A percentile compares a stretch with the other conserved stretches of the same genome.
phyloP scores from a whole-genome alignment of 2,329 filamentous ascomycete species.

The Exophiala spinifera region DNA sequence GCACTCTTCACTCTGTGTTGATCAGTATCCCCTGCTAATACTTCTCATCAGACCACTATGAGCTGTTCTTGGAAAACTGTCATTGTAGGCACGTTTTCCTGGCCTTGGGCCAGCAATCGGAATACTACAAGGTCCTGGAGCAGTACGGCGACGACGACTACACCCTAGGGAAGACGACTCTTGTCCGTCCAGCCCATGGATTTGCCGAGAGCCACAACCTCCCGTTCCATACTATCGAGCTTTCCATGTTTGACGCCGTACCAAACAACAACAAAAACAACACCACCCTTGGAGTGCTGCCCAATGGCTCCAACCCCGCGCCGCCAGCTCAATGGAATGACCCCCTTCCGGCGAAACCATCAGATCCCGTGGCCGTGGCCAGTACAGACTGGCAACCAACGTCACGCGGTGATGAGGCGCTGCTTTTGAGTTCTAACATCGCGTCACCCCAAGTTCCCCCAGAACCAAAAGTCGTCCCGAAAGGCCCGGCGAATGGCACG shows the following conservation, averaged over 20 bases:
- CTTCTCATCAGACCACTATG: constrained; percentile 20
- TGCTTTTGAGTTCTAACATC: not conserved
- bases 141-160: constrained; percentile 25
- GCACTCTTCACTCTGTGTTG: too few species aligned
- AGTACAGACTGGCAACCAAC: not conserved
- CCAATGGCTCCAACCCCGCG: too few species aligned
- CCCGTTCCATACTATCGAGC: constrained; percentile 17
- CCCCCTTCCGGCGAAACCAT: not conserved
- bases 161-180: constrained; percentile 22
- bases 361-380: not conserved
- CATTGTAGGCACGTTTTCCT: constrained; percentile 26
- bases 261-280: not conserved
- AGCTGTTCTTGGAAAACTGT: constrained; percentile 25
- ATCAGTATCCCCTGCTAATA: constrained; percentile 6
- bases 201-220: constrained; percentile 11
- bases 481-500: constrained; percentile 8
- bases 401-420: not conserved
- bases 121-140: constrained; percentile 22
- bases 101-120: constrained; percentile 17
- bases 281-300: too few species aligned
- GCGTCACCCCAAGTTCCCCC: not conserved
- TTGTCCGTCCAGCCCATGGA: constrained; percentile 11
- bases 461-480: not conserved
- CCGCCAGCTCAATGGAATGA: too few species aligned
- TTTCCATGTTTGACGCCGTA: constrained; percentile 15